Base-by-base conservation (phyloP, 1,284 basidiomycete genomes). In the Nidula niveotomentosa region DNA sequence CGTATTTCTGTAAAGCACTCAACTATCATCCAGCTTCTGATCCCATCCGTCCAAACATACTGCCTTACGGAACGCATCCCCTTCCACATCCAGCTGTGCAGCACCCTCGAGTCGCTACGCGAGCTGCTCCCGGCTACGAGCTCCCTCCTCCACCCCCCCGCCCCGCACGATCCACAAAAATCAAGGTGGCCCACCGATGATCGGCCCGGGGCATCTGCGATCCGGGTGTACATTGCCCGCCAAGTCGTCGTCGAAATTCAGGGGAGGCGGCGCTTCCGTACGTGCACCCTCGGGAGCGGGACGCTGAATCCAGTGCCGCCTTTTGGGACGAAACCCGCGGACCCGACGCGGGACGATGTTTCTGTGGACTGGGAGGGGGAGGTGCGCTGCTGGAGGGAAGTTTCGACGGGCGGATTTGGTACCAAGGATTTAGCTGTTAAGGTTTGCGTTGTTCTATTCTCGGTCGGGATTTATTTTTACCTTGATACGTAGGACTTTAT, bases 341-440 rank as follows among this genome's bases (percentile, higher is more conserved):
- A 52, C 36, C 33, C 50, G 34, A 39, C 54, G 44, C 36, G 23
- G 37, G 46, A 57, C 8, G 68, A 71, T 36, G 53, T 70, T 3
- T 66, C 62, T 51, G 56, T 73, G 36, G 70, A 76, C 56, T 76
- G 74, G 74, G 70, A 76, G 53, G 75, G 75, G 3, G 69, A 74
- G 54, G 69, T 74, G n/a, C 68, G 66, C 45, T 72, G 70, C 55
- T 64, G 60, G 48, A 59, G 62, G 17, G 67, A 69, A 39, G 64
- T 71, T 8, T 65, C 58, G 9, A 60, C 58, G 39, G 74, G 69
- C 15, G 71, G 73, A 6, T 76, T 78, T 60, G 68, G 62, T 53
- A 62, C 62, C 18, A 66, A 65, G 41, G 61, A 62, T 56, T 63
- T 77, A 43, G 50, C 66, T 15, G 70, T 76, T 55, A 74, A 73